These are phyloP conservation scores for Pythium sukuiense DNA, from an alignment of 352 stramenopile species.

Conservation along the genomic window DNA sequence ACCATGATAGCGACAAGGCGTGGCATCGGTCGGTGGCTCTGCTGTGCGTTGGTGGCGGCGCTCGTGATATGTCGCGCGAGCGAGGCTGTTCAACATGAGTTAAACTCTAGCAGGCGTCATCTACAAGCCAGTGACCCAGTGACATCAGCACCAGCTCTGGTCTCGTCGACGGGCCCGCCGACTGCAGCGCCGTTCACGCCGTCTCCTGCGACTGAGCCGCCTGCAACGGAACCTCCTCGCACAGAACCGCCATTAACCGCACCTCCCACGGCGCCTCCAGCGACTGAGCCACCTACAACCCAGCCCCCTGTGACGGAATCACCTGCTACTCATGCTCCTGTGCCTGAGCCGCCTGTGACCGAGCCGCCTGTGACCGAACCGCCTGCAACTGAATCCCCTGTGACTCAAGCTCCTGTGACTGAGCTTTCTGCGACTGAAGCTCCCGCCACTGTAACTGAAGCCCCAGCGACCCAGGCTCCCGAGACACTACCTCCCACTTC, in stretches of 20 bases:
- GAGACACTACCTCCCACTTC: background rate
- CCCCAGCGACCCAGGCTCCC: background rate
- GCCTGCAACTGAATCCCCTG: background rate
- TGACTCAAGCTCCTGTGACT: slow-evolving; percentile 1
- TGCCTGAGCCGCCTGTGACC: background rate
- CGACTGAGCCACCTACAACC: background rate
- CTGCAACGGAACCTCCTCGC: background rate
- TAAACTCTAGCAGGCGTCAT: background rate
- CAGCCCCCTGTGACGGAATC: background rate
- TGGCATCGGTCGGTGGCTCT: background rate
- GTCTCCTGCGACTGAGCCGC: background rate
- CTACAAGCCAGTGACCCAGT: background rate
- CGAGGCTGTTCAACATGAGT: background rate
- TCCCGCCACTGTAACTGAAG: background rate
- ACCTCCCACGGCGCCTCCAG: background rate
- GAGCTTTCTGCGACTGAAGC: background rate
- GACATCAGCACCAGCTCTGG: background rate
- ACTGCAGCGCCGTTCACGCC: background rate
- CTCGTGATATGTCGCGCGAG: background rate
- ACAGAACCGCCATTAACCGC: background rate
- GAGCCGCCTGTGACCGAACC: background rate
- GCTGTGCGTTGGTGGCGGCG: background rate
- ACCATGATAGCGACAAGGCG: background rate
- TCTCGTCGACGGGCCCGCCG: background rate
- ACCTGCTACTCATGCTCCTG: background rate